Conservation (phyloP, 1,284 basidiomycete species). For the Neonothopanus nambi region DNA sequence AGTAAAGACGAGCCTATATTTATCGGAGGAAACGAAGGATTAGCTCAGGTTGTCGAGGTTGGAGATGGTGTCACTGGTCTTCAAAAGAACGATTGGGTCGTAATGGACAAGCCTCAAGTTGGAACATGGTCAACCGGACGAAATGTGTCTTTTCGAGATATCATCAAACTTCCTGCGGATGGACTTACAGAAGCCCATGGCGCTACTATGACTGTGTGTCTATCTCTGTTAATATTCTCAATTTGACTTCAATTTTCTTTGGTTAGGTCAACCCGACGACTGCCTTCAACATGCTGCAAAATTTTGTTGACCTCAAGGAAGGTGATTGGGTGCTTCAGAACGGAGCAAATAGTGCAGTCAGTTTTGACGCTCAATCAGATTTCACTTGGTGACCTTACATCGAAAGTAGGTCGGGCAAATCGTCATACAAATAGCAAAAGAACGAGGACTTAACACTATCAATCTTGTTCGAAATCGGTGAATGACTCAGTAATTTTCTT, state of each 20-base stretch:
- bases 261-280: constrained; percentile 85
- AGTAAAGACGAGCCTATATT: constrained; percentile 43
- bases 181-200: constrained; percentile 61
- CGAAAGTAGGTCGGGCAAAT: constrained; percentile 67
- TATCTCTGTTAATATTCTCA: not conserved
- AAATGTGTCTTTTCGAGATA: constrained; percentile 54
- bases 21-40: constrained; percentile 79
- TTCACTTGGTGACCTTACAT: constrained; percentile 7
- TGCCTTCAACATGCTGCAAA: constrained; percentile 77
- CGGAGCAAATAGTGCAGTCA: constrained; percentile 80
- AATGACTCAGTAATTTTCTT: constrained; percentile 17
- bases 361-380: constrained; percentile 24
- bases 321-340: constrained; percentile 84
- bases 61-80: constrained; percentile 54
- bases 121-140: constrained; percentile 78
- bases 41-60: constrained; percentile 66
- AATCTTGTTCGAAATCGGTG: constrained; percentile 78
- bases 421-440: constrained; percentile 79
- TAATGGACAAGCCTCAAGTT: constrained; percentile 65
- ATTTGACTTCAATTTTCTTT: not conserved
- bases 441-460: constrained; percentile 66
- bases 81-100: constrained; percentile 68
- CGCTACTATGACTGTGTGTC: constrained; percentile 70
- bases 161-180: constrained; percentile 58
- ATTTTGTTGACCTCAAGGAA: constrained; percentile 61